Base-by-base conservation (phyloP, 2,329 filamentous ascomycete genomes). In the Diaporthe ampelina region DNA sequence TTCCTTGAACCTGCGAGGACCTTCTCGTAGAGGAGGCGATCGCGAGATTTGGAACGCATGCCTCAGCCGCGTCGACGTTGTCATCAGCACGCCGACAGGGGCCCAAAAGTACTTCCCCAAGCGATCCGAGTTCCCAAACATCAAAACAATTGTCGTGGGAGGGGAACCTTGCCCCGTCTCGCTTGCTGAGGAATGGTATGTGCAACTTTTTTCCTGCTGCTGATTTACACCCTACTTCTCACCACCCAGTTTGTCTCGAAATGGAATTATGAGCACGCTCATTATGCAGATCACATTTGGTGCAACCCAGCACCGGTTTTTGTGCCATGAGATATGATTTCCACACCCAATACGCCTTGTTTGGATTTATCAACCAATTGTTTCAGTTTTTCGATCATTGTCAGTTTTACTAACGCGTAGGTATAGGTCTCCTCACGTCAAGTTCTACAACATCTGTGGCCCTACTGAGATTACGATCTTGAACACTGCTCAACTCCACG, bases 381-480 rank as follows among this genome's bases (percentile, higher is more conserved):
- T 24, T 50, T 19, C 29, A 37, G 29, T 11, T 26, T 26, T 17
- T 35, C 4, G 5, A 19, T 15, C 1, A 40, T 13, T 15, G 9
- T 9, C 11, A 17, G 7, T 29, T 40, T 54, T 11, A 54, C 48
- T 68, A 4, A 68, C n/a, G 2, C 9, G 17, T 26, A 21, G 2
- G 0, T 37, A 67, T 4, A 68, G 63, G 63, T 86, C 88, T 83
- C 69, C 69, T 4, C 80, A 85, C 70, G 84, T 82, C 35, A 85
- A 82, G 10, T 88, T 88, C 78, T 88, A 83, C 84, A 91, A 91
- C 80, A 87, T 88, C 76, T 91, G 89, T 77, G 90, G 90, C 2
- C 89, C 90, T 1, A 91, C 90, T 0, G 90, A 91, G 78, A 88
- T 89, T 19, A 91, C 88, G 1, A 89, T 91, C 68, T 84, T 91